Evolutionary conservation across 345 rosid species (phyloP).

Genomic region (Balakata baccata): DNA sequence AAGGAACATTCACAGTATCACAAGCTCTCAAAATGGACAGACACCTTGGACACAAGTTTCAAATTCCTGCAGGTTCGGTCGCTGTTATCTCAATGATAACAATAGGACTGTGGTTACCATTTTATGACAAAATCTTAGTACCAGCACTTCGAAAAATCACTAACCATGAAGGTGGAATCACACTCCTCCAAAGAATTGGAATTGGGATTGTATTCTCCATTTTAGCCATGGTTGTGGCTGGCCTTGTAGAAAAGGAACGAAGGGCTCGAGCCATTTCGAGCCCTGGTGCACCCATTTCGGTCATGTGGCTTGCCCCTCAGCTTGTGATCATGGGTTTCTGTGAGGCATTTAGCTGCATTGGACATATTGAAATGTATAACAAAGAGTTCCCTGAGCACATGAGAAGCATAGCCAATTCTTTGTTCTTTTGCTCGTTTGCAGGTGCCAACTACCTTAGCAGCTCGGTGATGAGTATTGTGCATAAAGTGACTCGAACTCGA

Average conservation of each 20-base stretch:
- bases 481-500: constrained; percentile 6
- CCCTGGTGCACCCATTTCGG: constrained; percentile 29
- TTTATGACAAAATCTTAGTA: constrained; percentile 20
- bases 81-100: constrained; percentile 12
- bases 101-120: constrained; percentile 24
- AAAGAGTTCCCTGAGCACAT: constrained; percentile 40
- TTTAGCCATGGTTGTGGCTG: constrained; percentile 27
- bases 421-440: constrained; percentile 25
- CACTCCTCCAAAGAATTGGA: constrained; percentile 25
- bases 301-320: constrained; percentile 40
- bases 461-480: constrained; percentile 19
- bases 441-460: constrained; percentile 24
- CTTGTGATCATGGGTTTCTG: constrained; percentile 31
- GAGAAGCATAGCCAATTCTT: constrained; percentile 36
- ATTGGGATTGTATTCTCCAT: constrained; percentile 22
- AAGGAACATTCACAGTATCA: constrained; percentile 24
- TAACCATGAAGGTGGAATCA: constrained; percentile 24
- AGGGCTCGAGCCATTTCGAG: constrained; percentile 20
- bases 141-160: constrained; percentile 17
- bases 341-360: constrained; percentile 29
- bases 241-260: constrained; percentile 30
- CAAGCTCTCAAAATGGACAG: constrained; percentile 27
- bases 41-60: constrained; percentile 18
- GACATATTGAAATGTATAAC: constrained; percentile 41
- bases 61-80: constrained; percentile 21